Evolutionary conservation across 345 rosid species (phyloP).

Genomic region (Camelina sativa): DNA sequence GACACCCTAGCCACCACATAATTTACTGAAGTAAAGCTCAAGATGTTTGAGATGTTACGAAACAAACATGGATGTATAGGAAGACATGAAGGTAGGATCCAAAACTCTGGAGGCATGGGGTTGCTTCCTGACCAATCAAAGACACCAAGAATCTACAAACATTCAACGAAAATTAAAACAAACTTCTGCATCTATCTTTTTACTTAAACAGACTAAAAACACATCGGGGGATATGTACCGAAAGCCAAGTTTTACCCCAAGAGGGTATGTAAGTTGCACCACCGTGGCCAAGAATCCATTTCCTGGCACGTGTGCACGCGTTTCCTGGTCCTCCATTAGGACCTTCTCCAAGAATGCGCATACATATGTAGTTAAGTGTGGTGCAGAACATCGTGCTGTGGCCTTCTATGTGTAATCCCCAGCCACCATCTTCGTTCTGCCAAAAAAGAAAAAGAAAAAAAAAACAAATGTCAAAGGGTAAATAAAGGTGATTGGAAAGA

Average conservation of each 20-base stretch:
- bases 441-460: background rate
- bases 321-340: constrained; percentile 50
- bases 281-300: constrained; percentile 57
- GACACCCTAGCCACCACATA: background rate
- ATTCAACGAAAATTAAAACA: constrained; percentile 12
- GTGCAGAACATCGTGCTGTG: constrained; percentile 55
- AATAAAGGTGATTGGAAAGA: background rate
- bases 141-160: constrained; percentile 49
- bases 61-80: constrained; percentile 61
- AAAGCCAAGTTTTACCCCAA: constrained; percentile 62
- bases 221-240: constrained; percentile 35
- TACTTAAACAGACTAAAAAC: background rate
- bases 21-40: background rate
- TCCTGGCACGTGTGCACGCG: constrained; percentile 47
- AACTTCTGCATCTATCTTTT: background rate
- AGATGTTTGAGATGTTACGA: background rate
- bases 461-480: background rate
- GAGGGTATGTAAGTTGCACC: constrained; percentile 52
- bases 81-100: constrained; percentile 62
- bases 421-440: constrained; percentile 58
- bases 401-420: constrained; percentile 54
- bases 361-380: constrained; percentile 47
- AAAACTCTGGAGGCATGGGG: constrained; percentile 80
- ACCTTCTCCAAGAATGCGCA: constrained; percentile 54
- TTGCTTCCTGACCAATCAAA: constrained; percentile 66